Conservation (phyloP, 257 asterid species). For the Ballota nigra region DNA sequence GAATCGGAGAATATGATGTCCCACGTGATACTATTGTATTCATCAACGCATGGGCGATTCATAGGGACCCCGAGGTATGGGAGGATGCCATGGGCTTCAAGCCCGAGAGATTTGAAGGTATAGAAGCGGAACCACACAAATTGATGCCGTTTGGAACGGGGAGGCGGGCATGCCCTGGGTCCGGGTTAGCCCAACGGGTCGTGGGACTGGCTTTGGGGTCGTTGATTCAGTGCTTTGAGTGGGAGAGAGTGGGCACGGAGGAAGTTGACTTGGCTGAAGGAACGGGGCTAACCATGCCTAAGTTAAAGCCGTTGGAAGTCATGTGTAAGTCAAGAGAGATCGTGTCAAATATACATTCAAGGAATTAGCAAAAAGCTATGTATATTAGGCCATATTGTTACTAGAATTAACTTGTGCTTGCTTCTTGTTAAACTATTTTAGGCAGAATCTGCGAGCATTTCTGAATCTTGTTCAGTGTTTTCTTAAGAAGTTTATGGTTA, state of each 20-base stretch:
- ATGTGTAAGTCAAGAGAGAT: constrained; percentile 24
- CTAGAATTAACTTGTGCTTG: too few species aligned
- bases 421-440: too few species aligned
- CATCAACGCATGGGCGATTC: constrained; percentile 37
- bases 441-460: too few species aligned
- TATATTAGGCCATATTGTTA: too few species aligned
- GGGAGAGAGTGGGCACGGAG: constrained; percentile 24
- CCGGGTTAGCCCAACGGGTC: constrained; percentile 27
- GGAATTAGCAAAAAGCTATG: not conserved
- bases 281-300: constrained; percentile 30
- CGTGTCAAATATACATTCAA: constrained; percentile 16
- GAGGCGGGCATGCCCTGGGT: constrained; percentile 36
- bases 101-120: constrained; percentile 37
- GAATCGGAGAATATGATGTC: constrained; percentile 30
- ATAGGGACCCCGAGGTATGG: constrained; percentile 33
- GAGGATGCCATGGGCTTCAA: constrained; percentile 16
- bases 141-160: constrained; percentile 39
- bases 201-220: constrained; percentile 30
- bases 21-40: constrained; percentile 26
- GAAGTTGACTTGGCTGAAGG: constrained; percentile 36
- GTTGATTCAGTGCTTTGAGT: constrained; percentile 38
- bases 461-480: too few species aligned
- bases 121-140: constrained; percentile 9
- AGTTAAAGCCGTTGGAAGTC: constrained; percentile 27
- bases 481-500: too few species aligned